phyloP scores from a whole-genome alignment of 1,284 basidiomycete species.

The Tilletia indica region DNA sequence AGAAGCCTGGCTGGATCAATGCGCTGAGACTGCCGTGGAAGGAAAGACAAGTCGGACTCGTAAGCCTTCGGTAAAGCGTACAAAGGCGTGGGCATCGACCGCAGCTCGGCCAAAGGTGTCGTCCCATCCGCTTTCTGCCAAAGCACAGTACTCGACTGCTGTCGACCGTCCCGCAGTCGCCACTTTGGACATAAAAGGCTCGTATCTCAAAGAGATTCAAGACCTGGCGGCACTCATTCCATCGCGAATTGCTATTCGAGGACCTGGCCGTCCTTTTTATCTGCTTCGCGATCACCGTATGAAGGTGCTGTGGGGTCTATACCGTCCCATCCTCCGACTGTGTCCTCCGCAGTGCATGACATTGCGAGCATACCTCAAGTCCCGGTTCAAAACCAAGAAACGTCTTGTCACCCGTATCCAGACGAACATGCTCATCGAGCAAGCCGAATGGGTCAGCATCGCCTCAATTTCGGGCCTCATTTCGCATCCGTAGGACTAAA shows the following conservation, averaged over 20 bases:
- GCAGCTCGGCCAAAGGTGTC: background rate
- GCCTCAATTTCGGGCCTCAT: background rate
- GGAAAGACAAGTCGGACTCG: background rate
- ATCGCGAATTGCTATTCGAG: background rate
- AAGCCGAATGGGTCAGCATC: conserved; percentile 9
- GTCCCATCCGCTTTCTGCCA: background rate
- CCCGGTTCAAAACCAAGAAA: conserved; percentile 9
- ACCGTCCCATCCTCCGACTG: conserved; percentile 34
- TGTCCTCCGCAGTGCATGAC: background rate
- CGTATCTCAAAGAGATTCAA: conserved; percentile 21
- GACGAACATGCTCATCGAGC: conserved; percentile 1
- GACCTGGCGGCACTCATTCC: conserved; percentile 34
- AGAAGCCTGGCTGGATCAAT: conserved; percentile 18
- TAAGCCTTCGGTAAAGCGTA: background rate
- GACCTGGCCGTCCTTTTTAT: background rate
- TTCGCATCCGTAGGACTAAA: no score
- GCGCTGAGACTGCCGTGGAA: background rate
- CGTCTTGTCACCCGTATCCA: background rate
- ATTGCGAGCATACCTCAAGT: background rate
- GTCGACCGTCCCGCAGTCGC: conserved; percentile 15
- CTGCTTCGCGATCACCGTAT: conserved; percentile 22
- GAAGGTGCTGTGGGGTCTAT: conserved; percentile 34
- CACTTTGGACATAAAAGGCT: conserved; percentile 9
- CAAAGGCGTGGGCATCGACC: no score
- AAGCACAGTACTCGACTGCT: background rate